Conservation (phyloP, 2,329 filamentous ascomycete species). For the Fusarium lateritium region DNA sequence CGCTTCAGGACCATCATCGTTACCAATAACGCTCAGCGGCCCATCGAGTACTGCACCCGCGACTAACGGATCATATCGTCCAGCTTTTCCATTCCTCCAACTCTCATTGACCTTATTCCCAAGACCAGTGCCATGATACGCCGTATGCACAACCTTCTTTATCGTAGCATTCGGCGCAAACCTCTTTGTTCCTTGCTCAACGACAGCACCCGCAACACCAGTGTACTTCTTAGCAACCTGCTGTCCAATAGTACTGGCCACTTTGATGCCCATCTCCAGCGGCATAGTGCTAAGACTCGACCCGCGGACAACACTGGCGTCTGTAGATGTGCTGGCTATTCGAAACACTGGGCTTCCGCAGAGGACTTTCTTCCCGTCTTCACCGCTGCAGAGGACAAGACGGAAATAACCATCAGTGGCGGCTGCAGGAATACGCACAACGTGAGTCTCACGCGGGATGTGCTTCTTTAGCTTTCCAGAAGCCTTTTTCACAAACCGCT, state of each 20-base stretch:
- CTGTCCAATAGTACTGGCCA: slow-evolving; percentile 65
- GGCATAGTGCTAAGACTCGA: slow-evolving; percentile 76
- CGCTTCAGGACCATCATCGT: slow-evolving; percentile 64
- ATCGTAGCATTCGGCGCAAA: slow-evolving; percentile 51
- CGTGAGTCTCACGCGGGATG: slow-evolving; percentile 71
- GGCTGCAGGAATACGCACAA: slow-evolving; percentile 74
- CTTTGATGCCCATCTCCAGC: slow-evolving; percentile 74
- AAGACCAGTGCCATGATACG: slow-evolving; percentile 53
- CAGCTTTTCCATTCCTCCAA: slow-evolving; percentile 57
- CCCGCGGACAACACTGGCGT: slow-evolving; percentile 73
- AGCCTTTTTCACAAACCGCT: slow-evolving; percentile 72
- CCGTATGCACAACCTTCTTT: slow-evolving; percentile 59
- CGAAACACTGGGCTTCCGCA: slow-evolving; percentile 78
- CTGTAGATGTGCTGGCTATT: slow-evolving; percentile 75
- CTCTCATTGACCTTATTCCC: slow-evolving; percentile 50
- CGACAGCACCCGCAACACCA: slow-evolving; percentile 55
- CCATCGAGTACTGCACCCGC: slow-evolving; percentile 52
- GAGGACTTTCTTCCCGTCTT: slow-evolving; percentile 65
- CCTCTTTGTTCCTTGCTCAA: slow-evolving; percentile 59
- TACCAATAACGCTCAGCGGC: slow-evolving; percentile 59
- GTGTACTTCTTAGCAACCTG: slow-evolving; percentile 61
- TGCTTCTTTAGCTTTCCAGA: slow-evolving; percentile 64
- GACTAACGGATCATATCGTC: slow-evolving; percentile 56
- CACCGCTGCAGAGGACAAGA: slow-evolving; percentile 71
- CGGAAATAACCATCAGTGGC: slow-evolving; percentile 78